Evolutionary conservation across 495 filamentous ascomycete genomes (phyloP).

Genomic region (Penicillium maclennaniae): DNA sequence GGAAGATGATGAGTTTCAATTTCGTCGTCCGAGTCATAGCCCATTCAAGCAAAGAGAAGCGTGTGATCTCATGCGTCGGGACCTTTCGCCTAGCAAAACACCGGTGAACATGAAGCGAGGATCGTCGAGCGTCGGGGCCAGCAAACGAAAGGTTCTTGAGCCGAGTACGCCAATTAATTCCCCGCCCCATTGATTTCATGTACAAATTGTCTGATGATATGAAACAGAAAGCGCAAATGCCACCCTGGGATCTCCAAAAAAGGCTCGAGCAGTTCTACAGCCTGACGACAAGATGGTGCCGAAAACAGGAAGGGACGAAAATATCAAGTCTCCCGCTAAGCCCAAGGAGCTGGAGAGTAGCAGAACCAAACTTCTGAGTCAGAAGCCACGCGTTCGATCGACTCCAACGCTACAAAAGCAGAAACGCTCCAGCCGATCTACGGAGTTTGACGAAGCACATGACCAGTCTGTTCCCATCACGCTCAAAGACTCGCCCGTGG

Average conservation of each 20-base stretch:
- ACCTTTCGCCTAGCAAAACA: slow-evolving; percentile 18
- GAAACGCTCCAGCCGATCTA: slow-evolving; percentile 10
- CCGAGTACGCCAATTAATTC: slow-evolving; percentile 46
- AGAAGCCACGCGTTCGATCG: slow-evolving; percentile 11
- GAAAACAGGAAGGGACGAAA: slow-evolving; percentile 10
- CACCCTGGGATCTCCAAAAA: slow-evolving; percentile 32
- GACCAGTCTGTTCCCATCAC: background rate
- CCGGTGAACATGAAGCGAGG: slow-evolving; percentile 16
- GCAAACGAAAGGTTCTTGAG: slow-evolving; percentile 52
- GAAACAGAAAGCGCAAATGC: slow-evolving; percentile 52
- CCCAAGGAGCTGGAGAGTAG: slow-evolving; percentile 10
- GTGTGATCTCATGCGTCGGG: slow-evolving; percentile 7
- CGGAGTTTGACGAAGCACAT: slow-evolving; percentile 10
- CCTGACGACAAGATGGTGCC: slow-evolving; percentile 13
- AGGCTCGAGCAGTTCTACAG: slow-evolving; percentile 12
- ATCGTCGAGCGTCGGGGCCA: slow-evolving; percentile 10
- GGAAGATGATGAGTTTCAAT: slow-evolving; percentile 50
- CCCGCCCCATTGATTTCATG: background rate
- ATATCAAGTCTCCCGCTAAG: slow-evolving; percentile 16
- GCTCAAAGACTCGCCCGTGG: slow-evolving; percentile 10
- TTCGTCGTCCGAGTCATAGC: slow-evolving; percentile 27
- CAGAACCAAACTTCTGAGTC: background rate
- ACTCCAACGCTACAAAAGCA: slow-evolving; percentile 8
- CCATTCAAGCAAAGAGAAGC: slow-evolving; percentile 8
- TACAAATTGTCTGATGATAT: slow-evolving; percentile 20